These are phyloP conservation scores for Hyphopichia pseudoburtonii DNA, from an alignment of 1,139 yeast species.

Conservation along the genomic window DNA sequence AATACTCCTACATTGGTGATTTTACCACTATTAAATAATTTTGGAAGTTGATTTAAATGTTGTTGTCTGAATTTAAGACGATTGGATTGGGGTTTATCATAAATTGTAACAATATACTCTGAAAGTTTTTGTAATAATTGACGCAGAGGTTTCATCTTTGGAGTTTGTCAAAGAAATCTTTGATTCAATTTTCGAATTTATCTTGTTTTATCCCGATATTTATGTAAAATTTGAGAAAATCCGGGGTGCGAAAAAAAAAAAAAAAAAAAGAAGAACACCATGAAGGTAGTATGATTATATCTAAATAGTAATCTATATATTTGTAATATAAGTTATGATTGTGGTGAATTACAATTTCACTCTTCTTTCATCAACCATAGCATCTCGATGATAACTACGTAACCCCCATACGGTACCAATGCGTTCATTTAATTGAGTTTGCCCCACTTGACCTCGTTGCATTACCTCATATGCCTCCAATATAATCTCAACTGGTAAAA, in stretches of 20 bases:
- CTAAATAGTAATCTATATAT: too few species aligned
- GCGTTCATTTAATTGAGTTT: constrained; percentile 13
- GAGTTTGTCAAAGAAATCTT: too few species aligned
- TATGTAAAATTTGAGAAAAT: too few species aligned
- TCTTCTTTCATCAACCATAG: constrained; percentile 11
- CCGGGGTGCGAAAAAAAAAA: too few species aligned
- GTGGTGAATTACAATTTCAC: constrained; percentile 15
- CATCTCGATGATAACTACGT: constrained; percentile 21
- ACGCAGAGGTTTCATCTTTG: too few species aligned
- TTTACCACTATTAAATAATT: constrained; percentile 41
- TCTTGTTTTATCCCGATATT: too few species aligned
- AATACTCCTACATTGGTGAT: constrained; percentile 59
- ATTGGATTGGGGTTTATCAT: constrained; percentile 58
- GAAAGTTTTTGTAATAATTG: too few species aligned
- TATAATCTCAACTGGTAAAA: constrained; percentile 30
- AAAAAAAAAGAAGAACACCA: too few species aligned
- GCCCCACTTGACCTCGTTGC: too few species aligned
- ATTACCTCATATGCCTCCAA: constrained; percentile 15
- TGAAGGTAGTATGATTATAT: too few species aligned
- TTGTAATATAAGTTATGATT: too few species aligned
- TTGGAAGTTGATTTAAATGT: constrained; percentile 52
- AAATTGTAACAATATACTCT: constrained; percentile 59
- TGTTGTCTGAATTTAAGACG: constrained; percentile 47
- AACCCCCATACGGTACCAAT: constrained; percentile 27
- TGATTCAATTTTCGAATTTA: too few species aligned